Conservation (phyloP, 2,329 filamentous ascomycete genomes). For the Colletotrichum musae region DNA sequence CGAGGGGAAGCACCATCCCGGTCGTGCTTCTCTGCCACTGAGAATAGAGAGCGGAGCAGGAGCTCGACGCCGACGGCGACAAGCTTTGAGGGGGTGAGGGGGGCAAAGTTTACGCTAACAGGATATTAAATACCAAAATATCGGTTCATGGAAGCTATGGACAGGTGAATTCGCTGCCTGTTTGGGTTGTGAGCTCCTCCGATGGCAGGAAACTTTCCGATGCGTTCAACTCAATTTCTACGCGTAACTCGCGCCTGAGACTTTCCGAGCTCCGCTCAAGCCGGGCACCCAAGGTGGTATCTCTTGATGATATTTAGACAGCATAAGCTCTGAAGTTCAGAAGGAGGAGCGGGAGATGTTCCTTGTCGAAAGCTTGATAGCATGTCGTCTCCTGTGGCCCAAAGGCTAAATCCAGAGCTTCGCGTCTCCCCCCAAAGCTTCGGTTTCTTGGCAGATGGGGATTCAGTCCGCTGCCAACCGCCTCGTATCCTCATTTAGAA, state of each 20-base stretch:
- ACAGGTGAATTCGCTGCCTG: too few species aligned
- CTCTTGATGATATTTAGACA: not conserved
- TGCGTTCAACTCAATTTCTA: too few species aligned
- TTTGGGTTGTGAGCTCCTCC: not conserved
- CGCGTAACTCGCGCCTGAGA: too few species aligned
- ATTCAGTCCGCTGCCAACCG: not conserved
- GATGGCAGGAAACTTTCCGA: not conserved
- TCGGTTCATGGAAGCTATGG: not conserved
- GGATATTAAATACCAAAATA: not conserved
- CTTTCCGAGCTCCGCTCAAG: not conserved
- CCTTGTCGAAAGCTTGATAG: conserved; percentile 1
- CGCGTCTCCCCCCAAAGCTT: conserved; percentile 13
- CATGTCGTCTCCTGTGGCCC: not conserved
- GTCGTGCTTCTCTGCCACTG: too few species aligned
- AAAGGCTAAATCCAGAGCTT: conserved; percentile 18
- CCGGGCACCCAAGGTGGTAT: not conserved
- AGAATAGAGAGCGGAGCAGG: too few species aligned
- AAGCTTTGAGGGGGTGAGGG: conserved; percentile 14
- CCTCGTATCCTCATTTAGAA: not conserved
- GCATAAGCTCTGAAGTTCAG: not conserved
- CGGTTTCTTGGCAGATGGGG: not conserved
- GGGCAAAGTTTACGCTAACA: not conserved
- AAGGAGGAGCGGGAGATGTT: conserved; percentile 7
- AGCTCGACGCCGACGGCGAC: not conserved
- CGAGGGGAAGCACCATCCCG: too few species aligned